These are phyloP conservation scores for Taxillus chinensis DNA, from an alignment of 164 flowering plant genomes.

Conservation along the genomic window DNA sequence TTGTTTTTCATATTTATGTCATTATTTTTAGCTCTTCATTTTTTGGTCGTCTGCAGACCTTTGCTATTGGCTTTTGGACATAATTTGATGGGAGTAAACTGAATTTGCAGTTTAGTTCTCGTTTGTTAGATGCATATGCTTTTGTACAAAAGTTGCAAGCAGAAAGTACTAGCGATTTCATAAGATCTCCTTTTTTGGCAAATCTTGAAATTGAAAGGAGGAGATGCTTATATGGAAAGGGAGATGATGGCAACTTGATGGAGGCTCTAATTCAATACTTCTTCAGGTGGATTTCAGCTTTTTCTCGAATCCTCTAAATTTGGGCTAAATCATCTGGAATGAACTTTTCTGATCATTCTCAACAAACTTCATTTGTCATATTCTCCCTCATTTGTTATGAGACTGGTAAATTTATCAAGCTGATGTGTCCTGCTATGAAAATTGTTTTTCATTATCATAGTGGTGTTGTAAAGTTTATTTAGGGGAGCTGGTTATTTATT, in stretches of 20 bases:
- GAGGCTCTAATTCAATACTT: constrained; percentile 53
- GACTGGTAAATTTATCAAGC: too few relatives aligned
- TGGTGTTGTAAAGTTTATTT: too few relatives aligned
- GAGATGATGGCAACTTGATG: constrained; percentile 34
- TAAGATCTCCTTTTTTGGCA: constrained; percentile 69
- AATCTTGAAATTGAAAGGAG: constrained; percentile 75
- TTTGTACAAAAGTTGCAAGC: constrained; percentile 43
- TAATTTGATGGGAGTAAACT: constrained; percentile 13
- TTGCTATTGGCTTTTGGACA: not conserved
- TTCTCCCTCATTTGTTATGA: too few relatives aligned
- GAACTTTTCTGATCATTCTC: too few relatives aligned
- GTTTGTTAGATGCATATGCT: constrained; percentile 43
- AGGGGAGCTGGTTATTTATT: too few relatives aligned
- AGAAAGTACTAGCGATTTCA: constrained; percentile 18
- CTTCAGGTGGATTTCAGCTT: constrained; percentile 33
- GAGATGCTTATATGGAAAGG: constrained; percentile 49
- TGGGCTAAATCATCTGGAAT: too few relatives aligned
- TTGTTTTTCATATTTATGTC: constrained; percentile 4
- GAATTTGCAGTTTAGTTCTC: constrained; percentile 65
- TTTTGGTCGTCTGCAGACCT: not conserved
- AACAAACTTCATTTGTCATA: too few relatives aligned
- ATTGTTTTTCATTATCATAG: too few relatives aligned
- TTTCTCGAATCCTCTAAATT: not conserved
- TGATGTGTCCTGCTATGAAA: too few relatives aligned
- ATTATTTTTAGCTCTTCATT: not conserved